Conservation (phyloP, 2,329 filamentous ascomycete genomes). For the Ceratocystis colombiana region DNA sequence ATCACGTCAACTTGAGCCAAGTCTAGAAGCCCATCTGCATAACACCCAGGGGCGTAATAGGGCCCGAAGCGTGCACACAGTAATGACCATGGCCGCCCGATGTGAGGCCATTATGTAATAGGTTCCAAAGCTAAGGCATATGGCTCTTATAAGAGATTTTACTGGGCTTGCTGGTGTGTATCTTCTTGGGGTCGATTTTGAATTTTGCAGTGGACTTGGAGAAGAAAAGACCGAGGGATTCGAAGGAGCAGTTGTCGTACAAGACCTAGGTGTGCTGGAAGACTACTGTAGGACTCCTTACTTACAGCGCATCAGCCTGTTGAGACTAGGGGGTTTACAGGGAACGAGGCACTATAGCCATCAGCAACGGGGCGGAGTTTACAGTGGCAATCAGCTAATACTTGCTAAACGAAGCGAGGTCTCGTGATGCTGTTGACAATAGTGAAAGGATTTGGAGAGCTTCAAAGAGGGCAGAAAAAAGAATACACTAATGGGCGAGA, state of each 20-base stretch:
- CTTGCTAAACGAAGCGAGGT: neutral
- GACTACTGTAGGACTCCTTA: neutral
- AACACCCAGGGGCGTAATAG: neutral
- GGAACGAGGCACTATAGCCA: neutral
- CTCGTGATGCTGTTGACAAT: neutral
- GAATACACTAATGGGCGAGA: too few relatives aligned
- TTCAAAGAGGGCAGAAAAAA: too few relatives aligned
- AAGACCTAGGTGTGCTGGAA: neutral
- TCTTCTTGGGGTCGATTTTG: neutral
- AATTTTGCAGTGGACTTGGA: neutral
- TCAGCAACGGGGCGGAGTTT: neutral
- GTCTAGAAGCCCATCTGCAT: constrained; percentile 7
- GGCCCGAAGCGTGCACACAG: neutral
- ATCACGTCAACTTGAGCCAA: constrained; percentile 6
- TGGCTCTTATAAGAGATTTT: neutral
- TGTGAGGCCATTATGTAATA: constrained; percentile 13
- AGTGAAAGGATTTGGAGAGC: too few relatives aligned
- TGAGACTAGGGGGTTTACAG: neutral
- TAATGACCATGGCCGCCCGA: neutral
- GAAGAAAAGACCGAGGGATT: neutral
- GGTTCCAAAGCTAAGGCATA: neutral
- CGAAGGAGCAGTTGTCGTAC: neutral
- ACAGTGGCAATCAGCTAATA: neutral
- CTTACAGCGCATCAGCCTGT: neutral
- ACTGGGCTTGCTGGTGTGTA: neutral